Conservation (phyloP, 108 stramenopile genomes). For the Seminavis robusta region DNA sequence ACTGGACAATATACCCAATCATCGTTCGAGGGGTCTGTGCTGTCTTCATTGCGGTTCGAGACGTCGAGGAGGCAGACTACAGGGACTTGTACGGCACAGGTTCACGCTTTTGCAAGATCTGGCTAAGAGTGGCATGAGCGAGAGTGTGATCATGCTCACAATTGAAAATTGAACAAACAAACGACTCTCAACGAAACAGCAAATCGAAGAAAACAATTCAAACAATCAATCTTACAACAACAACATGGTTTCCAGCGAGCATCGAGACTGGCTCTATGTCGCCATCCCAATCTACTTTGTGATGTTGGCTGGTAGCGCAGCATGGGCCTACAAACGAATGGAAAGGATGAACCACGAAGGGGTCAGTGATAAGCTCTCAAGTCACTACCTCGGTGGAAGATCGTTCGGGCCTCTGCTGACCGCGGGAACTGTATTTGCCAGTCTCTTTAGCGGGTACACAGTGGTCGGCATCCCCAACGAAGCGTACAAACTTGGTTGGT, state of each 20-base stretch:
- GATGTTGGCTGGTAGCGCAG: conserved; percentile 1
- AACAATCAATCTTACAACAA: too few relatives aligned
- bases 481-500: conserved; percentile 19
- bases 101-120: too few relatives aligned
- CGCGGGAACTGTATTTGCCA: conserved; percentile 34
- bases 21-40: too few relatives aligned
- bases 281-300: conserved; percentile 27
- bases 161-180: too few relatives aligned
- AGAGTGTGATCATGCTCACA: too few relatives aligned
- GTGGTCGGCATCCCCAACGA: conserved; percentile 37
- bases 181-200: too few relatives aligned
- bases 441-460: conserved; percentile 32
- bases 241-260: conserved; percentile 8
- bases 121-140: too few relatives aligned
- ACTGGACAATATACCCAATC: too few relatives aligned
- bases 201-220: too few relatives aligned
- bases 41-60: too few relatives aligned
- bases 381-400: conserved; percentile 32
- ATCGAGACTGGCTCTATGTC: conserved; percentile 18
- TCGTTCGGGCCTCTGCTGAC: conserved; percentile 26
- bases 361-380: conserved; percentile 11
- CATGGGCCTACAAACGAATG: conserved; percentile 16
- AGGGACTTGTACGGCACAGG: too few relatives aligned
- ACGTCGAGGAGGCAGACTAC: too few relatives aligned
- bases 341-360: conserved; percentile 9